These are phyloP conservation scores for Spiraea crenata DNA, from an alignment of 331 rosid species.

Conservation along the genomic window DNA sequence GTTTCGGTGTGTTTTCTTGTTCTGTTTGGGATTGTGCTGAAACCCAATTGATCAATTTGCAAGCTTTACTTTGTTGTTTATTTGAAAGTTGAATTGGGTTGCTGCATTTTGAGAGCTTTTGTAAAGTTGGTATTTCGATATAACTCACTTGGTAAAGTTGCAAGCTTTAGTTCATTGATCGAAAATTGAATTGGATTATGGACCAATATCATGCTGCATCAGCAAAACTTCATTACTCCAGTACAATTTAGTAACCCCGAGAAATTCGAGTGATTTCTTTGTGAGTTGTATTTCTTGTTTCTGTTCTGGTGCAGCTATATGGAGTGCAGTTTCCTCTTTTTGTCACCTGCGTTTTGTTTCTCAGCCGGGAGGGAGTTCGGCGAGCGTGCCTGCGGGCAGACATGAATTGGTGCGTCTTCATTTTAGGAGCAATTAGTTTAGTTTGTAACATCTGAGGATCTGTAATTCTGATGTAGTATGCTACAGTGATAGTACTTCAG, in stretches of 20 bases:
- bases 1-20: neutral
- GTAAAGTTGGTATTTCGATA: no score
- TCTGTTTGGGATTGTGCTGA: neutral
- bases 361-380: conserved; percentile 94
- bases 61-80: neutral
- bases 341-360: conserved; percentile 79
- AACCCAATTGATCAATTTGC: neutral
- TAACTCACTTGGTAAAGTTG: no score
- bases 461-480: conserved; percentile 15
- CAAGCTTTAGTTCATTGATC: no score
- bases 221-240: no score
- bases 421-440: conserved; percentile 9
- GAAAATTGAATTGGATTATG: no score
- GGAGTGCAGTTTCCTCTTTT: conserved; percentile 93
- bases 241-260: no score
- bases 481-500: conserved; percentile 58
- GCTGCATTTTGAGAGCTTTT: no score
- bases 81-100: neutral
- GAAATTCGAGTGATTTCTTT: neutral
- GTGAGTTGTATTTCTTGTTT: neutral
- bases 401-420: conserved; percentile 52
- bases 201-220: no score
- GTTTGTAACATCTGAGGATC: neutral
- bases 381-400: conserved; percentile 87
- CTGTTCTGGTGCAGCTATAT: conserved; percentile 55